Evolutionary conservation across 805 yeast species (phyloP), one percentile per base, ranked within the genome.

Genomic region (Kregervanrija pseudodelftensis): DNA sequence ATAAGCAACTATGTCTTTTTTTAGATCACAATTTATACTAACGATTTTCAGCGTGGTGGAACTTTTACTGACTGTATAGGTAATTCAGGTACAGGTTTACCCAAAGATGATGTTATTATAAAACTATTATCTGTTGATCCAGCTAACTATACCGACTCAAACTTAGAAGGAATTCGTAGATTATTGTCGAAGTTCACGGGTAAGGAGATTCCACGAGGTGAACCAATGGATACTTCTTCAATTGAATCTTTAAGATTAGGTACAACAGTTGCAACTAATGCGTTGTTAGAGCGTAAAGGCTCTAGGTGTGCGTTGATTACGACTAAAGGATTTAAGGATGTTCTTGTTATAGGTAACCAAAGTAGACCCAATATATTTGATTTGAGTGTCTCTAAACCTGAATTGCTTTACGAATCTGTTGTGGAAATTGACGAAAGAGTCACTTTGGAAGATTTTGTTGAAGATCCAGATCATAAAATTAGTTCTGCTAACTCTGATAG

Each of bases 191-290:
- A 66, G 16, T 76, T 77, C 48, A 74, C 78, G 1, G 74, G 76
- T 1, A 61, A 58, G 7, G 40, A 58, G 9, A 84, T 85, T 41
- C 82, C 89, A 3, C 70, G 85, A 41, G 76, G 77, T 8, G 61
- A 62, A 33, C 79, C 77, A 3, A 63, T 89, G 47, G 87, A 82
- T 47, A 72, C 86, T 1, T 71, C 79, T 3, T 64, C 65, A 3
- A 84, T 88, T 34, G 79, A 77, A 43, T 75, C 81, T 37, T 78
- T 89, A 40, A 70, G 95, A 45, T 82, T 90, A 85, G 97, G 97
- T 3, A 89, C 97, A 4, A 90, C 97, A 0, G 93, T 89, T 10
- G 98, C 99, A 2, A 91, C 98, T 8, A 91, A 91, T 65, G 96
- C 98, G 1, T 72, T 93, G 32, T 70, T 91, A 48, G 98, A 91